Evolutionary conservation across 305 asterid species (phyloP).

Genomic region (Plantago coronopus): DNA sequence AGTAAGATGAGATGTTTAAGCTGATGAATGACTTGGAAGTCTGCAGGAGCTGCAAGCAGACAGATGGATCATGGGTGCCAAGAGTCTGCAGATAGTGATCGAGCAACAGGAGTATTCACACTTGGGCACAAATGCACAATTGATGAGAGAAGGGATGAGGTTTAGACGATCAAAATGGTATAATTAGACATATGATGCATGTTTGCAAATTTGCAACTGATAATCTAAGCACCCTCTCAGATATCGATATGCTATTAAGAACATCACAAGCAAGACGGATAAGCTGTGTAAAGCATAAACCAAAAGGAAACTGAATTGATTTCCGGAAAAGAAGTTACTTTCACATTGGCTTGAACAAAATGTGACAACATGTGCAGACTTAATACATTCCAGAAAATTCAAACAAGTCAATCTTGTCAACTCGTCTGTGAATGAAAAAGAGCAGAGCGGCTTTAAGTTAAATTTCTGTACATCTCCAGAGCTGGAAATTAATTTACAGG

Average conservation of each 20-base stretch:
- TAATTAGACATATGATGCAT: too few species aligned
- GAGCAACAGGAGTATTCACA: too few species aligned
- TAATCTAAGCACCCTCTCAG: too few species aligned
- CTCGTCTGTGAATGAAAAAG: constrained; percentile 41
- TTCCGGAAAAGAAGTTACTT: constrained; percentile 30
- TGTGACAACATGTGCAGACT: constrained; percentile 47
- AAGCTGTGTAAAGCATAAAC: constrained; percentile 28
- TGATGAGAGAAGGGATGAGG: too few species aligned
- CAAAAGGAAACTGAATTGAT: constrained; percentile 32
- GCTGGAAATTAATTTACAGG: constrained; percentile 65
- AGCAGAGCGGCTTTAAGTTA: constrained; percentile 43
- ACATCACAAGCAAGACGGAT: constrained; percentile 22
- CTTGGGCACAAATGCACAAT: too few species aligned
- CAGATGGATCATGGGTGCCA: too few species aligned
- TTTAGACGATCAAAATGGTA: too few species aligned
- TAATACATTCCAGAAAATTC: constrained; percentile 42
- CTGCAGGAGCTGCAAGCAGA: too few species aligned
- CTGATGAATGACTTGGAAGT: too few species aligned
- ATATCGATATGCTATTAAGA: too few species aligned
- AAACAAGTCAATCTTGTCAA: constrained; percentile 47
- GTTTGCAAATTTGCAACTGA: too few species aligned
- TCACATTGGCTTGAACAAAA: constrained; percentile 46
- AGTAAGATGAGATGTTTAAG: constrained; percentile 17
- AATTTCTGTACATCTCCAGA: constrained; percentile 68
- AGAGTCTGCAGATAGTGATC: too few species aligned